Evolutionary conservation across 208 protist species (phyloP), one percentile per base, ranked within the genome.

Genomic region (Naegleria fowleri): DNA sequence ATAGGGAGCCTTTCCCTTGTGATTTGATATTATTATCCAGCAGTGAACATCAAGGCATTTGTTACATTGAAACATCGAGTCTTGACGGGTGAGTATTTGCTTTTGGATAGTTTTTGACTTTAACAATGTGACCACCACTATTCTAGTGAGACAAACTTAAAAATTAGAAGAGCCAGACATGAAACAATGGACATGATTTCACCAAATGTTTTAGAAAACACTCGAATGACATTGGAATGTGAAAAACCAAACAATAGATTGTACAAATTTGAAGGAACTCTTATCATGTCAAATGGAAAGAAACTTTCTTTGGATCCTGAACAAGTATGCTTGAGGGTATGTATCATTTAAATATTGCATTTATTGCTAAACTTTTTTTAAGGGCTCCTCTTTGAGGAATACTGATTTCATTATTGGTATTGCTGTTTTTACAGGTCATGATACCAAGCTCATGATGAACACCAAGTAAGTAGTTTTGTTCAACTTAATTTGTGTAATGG

Each of bases 381-480:
- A n/a, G 43, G 43, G 38, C 16, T 93, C 92, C n/a, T 51, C 83
- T 7, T 40, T 96, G 3, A 90, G 93, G 36, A 95, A 96, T 76
- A 96, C 94, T 33, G 38, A 92, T 33, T 95, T 90, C 36, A 48
- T 94, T 0, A 85, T 93, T 48, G 94, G 94, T 19, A 13, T 94
- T 2, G 94, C 94, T 16, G 79, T 93, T 19, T 96, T 94, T 58
- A 93, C 94, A 36, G 93, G 94, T 38, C 52, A 90, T n/a, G 29
- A 92, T 29, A 95, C 94, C 0, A 96, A 94, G 76, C 29, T 41
- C 29, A 84, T 40, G 29, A 84, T 40, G 29, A 33, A 84, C 76
- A 84, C 38, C 38, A 41, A 41, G 33, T 33, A 40, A 38, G 76
- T 84, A 39, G 0, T 84, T 38, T 16, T 36, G 16, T 38, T 48